Base-by-base conservation (phyloP, 2,329 filamentous ascomycete genomes). In the Claviceps africana region DNA sequence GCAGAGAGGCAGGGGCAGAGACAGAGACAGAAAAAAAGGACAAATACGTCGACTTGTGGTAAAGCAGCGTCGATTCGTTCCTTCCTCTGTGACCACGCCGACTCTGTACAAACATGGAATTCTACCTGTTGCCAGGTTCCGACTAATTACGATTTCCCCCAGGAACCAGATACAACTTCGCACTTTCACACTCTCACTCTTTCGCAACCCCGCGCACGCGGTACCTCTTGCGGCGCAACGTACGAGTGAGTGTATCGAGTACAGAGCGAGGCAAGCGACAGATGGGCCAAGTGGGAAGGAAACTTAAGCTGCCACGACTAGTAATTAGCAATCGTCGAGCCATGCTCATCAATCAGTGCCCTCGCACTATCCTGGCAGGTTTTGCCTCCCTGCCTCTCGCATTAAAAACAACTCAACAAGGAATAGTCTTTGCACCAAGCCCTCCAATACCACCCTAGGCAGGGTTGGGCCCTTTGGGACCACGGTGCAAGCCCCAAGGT, bases 361-460 rank as follows among this genome's bases (percentile, higher is more conserved):
- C 39, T 53, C 40, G 25, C 49, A 45, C 30, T 33, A 52, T 51
- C 30, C 43, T 51, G 49, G 42, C 35, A 28, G 47, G 10, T 28
- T 21, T 17, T 40, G 22, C 40, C 25, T 39, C 31, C 43, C 40
- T 54, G 49, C 25, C 48, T 51, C 15, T 25, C 48, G 51, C 48
- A 42, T 51, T 43, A 43, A 53, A 42, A 39, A 25, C 44, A 17
- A 17, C 33, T 45, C 33, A 39, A 53, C 47, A 46, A 51, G 51
- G 51, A 42, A 47, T 30, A 47, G 44, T 40, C 45, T 35, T 55
- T 50, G 42, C 46, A 28, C 54, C 56, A 56, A 55, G 51, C 53
- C 44, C 51, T 48, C 52, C 48, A 17, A 53, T 55, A 50, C 52
- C 44, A 57, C 54, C 52, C 51, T 42, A 17, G 51, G 42, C 55